Evolutionary conservation across 176 grass and related monocot species (phyloP).

Genomic region (Oryza australiensis): DNA sequence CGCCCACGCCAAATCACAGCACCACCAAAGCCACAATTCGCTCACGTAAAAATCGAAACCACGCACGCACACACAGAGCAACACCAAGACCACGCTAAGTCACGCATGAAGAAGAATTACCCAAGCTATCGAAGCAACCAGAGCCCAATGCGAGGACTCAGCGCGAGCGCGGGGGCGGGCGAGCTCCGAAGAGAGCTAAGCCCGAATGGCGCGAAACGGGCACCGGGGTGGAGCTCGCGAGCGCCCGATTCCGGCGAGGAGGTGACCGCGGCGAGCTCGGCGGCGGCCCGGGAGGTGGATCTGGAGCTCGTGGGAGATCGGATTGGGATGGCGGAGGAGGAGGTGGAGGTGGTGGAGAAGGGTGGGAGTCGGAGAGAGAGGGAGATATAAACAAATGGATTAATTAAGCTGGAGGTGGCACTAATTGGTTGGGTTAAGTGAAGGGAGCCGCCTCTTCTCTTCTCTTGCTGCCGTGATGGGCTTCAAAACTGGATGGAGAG

Average conservation of each 20-base stretch:
- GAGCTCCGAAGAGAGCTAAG: too few species aligned
- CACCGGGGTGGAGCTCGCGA: not conserved
- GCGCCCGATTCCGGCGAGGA: not conserved
- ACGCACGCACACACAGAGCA: not conserved
- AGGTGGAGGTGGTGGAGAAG: constrained; percentile 17
- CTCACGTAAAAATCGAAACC: constrained; percentile 24
- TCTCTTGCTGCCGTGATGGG: not conserved
- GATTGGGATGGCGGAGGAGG: constrained; percentile 27
- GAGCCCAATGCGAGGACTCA: constrained; percentile 30
- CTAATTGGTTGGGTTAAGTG: not conserved
- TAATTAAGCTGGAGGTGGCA: constrained; percentile 36
- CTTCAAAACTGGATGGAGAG: constrained; percentile 17
- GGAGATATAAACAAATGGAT: constrained; percentile 25
- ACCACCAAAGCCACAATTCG: not conserved
- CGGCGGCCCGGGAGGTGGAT: not conserved
- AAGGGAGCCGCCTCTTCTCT: constrained; percentile 5
- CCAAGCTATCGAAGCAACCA: not conserved
- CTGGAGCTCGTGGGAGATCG: constrained; percentile 31
- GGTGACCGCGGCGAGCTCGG: not conserved
- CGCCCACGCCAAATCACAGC: constrained; percentile 2
- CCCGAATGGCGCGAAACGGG: not conserved
- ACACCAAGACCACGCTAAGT: not conserved
- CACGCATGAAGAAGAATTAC: not conserved
- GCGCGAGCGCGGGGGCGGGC: not conserved
- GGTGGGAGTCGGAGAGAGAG: not conserved